phyloP scores from a whole-genome alignment of 2,329 filamentous ascomycete species.

The Fonsecaea multimorphosa region DNA sequence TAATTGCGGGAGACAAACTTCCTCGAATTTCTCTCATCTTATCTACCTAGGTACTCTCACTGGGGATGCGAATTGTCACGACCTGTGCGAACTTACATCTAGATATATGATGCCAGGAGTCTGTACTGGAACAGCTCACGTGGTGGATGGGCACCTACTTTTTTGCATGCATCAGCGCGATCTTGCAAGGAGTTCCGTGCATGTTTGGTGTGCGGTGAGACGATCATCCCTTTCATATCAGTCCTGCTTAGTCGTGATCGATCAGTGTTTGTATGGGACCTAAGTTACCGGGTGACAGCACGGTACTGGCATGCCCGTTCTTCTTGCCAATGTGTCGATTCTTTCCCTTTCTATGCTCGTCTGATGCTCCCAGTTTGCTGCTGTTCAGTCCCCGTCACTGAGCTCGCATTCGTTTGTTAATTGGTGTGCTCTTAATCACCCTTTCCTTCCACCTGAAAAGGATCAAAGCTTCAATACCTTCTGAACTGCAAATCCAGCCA shows the following conservation, averaged over 20 bases:
- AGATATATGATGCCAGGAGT: neutral
- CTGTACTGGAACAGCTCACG: neutral
- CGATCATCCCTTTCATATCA: neutral
- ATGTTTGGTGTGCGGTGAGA: neutral
- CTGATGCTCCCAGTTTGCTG: neutral
- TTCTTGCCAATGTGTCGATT: neutral
- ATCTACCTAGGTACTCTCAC: no score
- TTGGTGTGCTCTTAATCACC: neutral
- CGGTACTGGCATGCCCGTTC: neutral
- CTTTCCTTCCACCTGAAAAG: neutral
- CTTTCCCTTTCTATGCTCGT: neutral
- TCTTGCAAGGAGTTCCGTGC: neutral
- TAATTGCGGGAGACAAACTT: neutral
- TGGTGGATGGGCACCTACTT: neutral
- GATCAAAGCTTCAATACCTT: neutral
- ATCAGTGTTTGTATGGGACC: neutral
- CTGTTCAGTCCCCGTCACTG: neutral
- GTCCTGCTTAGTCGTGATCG: neutral
- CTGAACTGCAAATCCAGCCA: neutral
- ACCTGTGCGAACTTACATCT: neutral
- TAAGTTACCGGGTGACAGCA: neutral
- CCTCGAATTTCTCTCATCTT: neutral
- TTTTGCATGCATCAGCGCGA: neutral
- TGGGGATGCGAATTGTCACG: neutral
- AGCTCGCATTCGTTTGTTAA: neutral